A percentile compares a stretch with the other conserved stretches of the same genome.
Evolutionary conservation across 257 asterid species (phyloP).

Genomic region (Echites panduratus): DNA sequence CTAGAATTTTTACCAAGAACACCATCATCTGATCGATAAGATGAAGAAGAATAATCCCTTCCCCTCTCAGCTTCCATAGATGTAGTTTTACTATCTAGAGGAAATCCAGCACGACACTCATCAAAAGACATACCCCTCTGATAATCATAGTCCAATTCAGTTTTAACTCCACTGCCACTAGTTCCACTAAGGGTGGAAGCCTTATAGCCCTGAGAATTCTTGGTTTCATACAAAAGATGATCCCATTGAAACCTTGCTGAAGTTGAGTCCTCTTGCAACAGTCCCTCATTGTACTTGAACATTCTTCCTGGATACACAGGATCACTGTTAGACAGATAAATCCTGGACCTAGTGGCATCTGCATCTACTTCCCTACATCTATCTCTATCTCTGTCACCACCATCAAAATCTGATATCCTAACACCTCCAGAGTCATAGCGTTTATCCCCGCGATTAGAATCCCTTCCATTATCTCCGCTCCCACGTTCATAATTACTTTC

Average conservation of each 20-base stretch:
- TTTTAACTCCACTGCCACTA: slow-evolving; percentile 28
- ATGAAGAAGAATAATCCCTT: slow-evolving; percentile 28
- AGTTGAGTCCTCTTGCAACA: slow-evolving; percentile 26
- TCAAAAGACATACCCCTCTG: slow-evolving; percentile 16
- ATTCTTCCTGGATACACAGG: slow-evolving; percentile 21
- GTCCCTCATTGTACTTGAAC: slow-evolving; percentile 21
- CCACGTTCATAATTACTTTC: too few relatives aligned
- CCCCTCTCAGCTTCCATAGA: slow-evolving; percentile 33
- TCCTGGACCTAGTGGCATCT: slow-evolving; percentile 15
- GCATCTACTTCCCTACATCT: slow-evolving; percentile 20
- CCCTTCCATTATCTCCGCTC: slow-evolving; percentile 15
- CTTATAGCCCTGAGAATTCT: slow-evolving; percentile 26
- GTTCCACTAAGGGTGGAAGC: slow-evolving; percentile 21
- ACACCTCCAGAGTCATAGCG: neutral
- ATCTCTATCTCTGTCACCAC: slow-evolving; percentile 15
- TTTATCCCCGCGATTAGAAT: neutral
- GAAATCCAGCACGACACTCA: slow-evolving; percentile 19
- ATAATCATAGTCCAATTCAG: slow-evolving; percentile 28
- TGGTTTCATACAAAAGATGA: slow-evolving; percentile 29
- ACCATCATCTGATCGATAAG: slow-evolving; percentile 27
- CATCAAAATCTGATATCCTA: slow-evolving; percentile 1
- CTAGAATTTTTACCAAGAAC: slow-evolving; percentile 16
- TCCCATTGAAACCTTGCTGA: slow-evolving; percentile 28
- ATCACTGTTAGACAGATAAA: neutral
- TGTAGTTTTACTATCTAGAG: slow-evolving; percentile 24